phyloP scores from a whole-genome alignment of 768 basidiomycete species.

The Boletus vermiculosoides region DNA sequence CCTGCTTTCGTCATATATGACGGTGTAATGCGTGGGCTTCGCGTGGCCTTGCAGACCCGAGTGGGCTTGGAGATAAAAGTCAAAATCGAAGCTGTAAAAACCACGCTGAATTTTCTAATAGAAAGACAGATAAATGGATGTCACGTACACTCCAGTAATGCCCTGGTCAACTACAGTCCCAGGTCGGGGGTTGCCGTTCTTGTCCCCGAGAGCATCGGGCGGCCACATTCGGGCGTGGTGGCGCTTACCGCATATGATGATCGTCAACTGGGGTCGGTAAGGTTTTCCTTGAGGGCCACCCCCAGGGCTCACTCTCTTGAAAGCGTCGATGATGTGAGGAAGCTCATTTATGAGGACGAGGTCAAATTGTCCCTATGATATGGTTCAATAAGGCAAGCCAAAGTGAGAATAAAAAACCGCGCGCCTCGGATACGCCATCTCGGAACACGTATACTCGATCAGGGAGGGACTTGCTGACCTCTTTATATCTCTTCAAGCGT shows the following conservation, averaged over 20 bases:
- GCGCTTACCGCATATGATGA: constrained; percentile 81
- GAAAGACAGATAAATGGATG: background rate
- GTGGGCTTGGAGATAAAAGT: constrained; percentile 73
- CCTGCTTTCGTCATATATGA: constrained; percentile 74
- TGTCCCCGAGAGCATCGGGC: constrained; percentile 48
- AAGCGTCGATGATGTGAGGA: constrained; percentile 59
- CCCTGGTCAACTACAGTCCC: constrained; percentile 83
- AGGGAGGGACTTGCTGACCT: constrained; percentile 57
- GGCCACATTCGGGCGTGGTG: constrained; percentile 59
- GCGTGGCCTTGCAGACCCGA: constrained; percentile 70
- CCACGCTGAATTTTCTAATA: background rate
- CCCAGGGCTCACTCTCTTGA: constrained; percentile 44
- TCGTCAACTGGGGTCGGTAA: constrained; percentile 65
- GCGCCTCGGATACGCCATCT: constrained; percentile 79
- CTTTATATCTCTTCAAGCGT: constrained; percentile 56
- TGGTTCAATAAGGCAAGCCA: background rate
- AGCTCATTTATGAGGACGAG: constrained; percentile 60
- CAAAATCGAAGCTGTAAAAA: constrained; percentile 54
- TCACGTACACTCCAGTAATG: constrained; percentile 60
- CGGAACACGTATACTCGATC: constrained; percentile 71
- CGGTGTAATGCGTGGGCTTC: constrained; percentile 74
- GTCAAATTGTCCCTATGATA: constrained; percentile 68
- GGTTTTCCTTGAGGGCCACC: constrained; percentile 40
- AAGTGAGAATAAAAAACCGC: constrained; percentile 13
- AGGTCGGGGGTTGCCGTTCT: constrained; percentile 73